Conservation (phyloP, 1,284 basidiomycete species). For the Meripilus lineatus region DNA sequence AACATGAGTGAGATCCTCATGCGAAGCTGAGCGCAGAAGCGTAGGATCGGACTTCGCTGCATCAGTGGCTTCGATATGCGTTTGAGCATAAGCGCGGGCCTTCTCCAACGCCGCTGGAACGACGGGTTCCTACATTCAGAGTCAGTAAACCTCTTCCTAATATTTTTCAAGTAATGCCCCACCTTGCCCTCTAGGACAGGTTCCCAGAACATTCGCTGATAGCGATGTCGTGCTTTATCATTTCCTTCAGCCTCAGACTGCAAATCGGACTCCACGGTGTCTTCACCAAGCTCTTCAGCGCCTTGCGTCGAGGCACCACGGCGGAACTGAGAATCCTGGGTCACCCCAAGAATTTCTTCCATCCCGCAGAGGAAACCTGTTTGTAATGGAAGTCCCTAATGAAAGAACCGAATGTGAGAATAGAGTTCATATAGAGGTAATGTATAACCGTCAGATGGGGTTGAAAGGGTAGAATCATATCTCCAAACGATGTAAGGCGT, state of each 20-base stretch:
- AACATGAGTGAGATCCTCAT: conserved; percentile 13
- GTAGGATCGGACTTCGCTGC: conserved; percentile 31
- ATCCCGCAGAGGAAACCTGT: conserved; percentile 67
- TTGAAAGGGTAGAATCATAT: conserved; percentile 57
- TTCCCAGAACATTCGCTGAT: conserved; percentile 73
- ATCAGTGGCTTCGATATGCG: conserved; percentile 29
- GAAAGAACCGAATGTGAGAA: conserved; percentile 9
- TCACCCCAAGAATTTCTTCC: conserved; percentile 58
- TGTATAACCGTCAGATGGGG: conserved; percentile 51
- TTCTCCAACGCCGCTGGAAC: conserved; percentile 47
- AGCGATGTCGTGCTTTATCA: conserved; percentile 55
- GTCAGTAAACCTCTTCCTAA: neutral
- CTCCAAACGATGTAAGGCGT: conserved; percentile 55
- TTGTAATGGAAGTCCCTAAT: conserved; percentile 53
- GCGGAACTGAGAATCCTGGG: conserved; percentile 14
- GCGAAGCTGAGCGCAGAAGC: conserved; percentile 11
- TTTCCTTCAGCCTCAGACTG: conserved; percentile 53
- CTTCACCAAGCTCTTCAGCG: conserved; percentile 24
- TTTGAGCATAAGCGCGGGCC: conserved; percentile 22
- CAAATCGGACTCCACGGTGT: conserved; percentile 53
- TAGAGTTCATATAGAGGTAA: conserved; percentile 5
- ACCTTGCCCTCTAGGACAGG: conserved; percentile 62
- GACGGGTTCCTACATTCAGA: conserved; percentile 45
- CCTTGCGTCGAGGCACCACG: conserved; percentile 5
- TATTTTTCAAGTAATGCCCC: conserved; percentile 21